Evolutionary conservation across 2,329 filamentous ascomycete species (phyloP), one percentile per base, ranked within the genome.

Genomic region (Ustulina deusta): DNA sequence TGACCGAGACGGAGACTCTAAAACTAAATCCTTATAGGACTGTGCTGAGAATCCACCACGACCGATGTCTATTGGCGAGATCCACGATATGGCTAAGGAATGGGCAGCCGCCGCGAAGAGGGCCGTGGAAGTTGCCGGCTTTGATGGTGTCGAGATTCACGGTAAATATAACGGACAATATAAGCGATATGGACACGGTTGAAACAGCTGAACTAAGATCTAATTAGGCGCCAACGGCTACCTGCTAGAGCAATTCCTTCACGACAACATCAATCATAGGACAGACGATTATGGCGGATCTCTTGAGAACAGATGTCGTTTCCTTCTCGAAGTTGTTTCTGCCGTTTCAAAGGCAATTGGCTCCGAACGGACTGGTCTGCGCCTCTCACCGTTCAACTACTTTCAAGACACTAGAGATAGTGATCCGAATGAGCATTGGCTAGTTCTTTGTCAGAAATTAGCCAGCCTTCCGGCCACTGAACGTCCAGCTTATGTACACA

Each of bases 51-150:
- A 58, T 32, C 91, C 91, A 1, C 87, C 65, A 40, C 74, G 85
- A 62, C 88, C 84, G 20, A 87, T 94, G 87, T 89, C 87, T 0
- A 79, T 85, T 20, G 79, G 84, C 1, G 90, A 93, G 55, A 94
- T 94, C 63, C 83, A 87, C 61, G 78, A 85, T 3, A 81, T 90
- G 66, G 91, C 91, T 78, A 75, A 76, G 5, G 87, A 87, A 1
- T 93, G 86, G 79, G 86, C 83, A 0, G 84, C 82, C 0, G 84
- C 83, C 0, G 81, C 84, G 0, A 81, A 83, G 72, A 79, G 87
- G 11, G 85, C 91, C 0, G 77, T 93, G 1, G 81, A 84, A 52
- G 22, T 42, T 27, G 88, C 87, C 1, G 91, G 91, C 0, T 90
- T 91, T 48, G 91, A 93, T 74, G 73, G 75, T 1, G 73, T 76